phyloP scores from a whole-genome alignment of 1,139 yeast genomes.

The Kodamaea ohmeri region DNA sequence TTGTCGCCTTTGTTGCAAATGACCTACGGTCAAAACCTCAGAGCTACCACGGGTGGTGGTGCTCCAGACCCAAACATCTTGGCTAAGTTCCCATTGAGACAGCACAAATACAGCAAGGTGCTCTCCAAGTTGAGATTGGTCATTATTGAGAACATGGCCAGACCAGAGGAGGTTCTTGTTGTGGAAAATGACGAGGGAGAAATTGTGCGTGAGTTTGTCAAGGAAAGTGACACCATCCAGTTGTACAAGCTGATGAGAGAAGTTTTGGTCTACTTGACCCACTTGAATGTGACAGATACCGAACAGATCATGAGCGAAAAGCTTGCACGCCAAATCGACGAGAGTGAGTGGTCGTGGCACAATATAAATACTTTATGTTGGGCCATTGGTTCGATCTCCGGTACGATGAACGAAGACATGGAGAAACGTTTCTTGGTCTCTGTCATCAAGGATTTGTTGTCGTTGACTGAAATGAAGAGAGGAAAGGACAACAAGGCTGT shows the following conservation, averaged over 20 bases:
- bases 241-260: constrained; percentile 94
- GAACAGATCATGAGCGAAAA: constrained; percentile 91
- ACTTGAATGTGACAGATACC: constrained; percentile 90
- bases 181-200: constrained; percentile 99
- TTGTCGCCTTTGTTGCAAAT: constrained; percentile 75
- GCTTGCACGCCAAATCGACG: constrained; percentile 89
- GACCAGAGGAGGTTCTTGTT: constrained; percentile 95
- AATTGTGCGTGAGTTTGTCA: constrained; percentile 94
- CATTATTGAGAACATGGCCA: constrained; percentile 94
- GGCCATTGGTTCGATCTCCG: constrained; percentile 99
- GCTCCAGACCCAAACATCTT: constrained; percentile 83
- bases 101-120: constrained; percentile 73
- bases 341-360: constrained; percentile 98
- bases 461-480: constrained; percentile 91
- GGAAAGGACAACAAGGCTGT: constrained; percentile 99
- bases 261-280: constrained; percentile 90
- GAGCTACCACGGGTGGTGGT: constrained; percentile 56
- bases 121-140: constrained; percentile 83
- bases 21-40: constrained; percentile 50
- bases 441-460: constrained; percentile 86
- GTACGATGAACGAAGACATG: constrained; percentile 98
- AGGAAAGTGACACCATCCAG: constrained; percentile 95
- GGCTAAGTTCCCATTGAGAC: constrained; percentile 76
- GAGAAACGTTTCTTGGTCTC: constrained; percentile 91
- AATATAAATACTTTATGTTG: constrained; percentile 95